Conservation (phyloP, 495 filamentous ascomycete species). For the Neurospora sp. region DNA sequence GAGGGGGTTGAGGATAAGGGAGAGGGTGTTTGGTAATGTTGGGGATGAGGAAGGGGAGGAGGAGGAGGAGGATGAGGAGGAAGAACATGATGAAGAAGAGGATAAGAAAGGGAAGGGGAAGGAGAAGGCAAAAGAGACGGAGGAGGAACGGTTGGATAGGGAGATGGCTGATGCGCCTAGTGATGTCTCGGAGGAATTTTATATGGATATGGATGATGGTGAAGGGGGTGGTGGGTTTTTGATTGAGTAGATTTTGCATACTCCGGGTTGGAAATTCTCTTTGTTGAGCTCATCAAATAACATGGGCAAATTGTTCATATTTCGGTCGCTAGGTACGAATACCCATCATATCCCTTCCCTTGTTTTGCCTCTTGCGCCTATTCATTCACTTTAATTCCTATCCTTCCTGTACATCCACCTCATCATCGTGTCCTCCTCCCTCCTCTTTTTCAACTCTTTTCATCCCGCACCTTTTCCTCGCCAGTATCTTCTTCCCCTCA, state of each 20-base stretch:
- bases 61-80: conserved; percentile 22
- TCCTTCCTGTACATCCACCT: background rate
- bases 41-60: conserved; percentile 28
- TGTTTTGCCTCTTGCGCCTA: background rate
- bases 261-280: background rate
- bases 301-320: background rate
- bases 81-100: conserved; percentile 11
- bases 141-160: conserved; percentile 9
- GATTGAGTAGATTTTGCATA: conserved; percentile 11
- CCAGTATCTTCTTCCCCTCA: background rate
- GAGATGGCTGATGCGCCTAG: conserved; percentile 10
- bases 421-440: background rate
- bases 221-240: conserved; percentile 29
- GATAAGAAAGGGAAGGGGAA: conserved; percentile 13
- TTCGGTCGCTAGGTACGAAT: background rate
- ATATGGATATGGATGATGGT: conserved; percentile 18
- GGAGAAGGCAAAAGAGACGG: conserved; percentile 2
- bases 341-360: background rate
- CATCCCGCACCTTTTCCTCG: background rate
- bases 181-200: conserved; percentile 19
- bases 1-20: conserved; percentile 62
- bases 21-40: conserved; percentile 54
- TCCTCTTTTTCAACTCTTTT: background rate
- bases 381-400: background rate
- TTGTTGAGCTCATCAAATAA: background rate